Evolutionary conservation across 257 asterid genomes (phyloP).

Genomic region (Solanum chilense): DNA sequence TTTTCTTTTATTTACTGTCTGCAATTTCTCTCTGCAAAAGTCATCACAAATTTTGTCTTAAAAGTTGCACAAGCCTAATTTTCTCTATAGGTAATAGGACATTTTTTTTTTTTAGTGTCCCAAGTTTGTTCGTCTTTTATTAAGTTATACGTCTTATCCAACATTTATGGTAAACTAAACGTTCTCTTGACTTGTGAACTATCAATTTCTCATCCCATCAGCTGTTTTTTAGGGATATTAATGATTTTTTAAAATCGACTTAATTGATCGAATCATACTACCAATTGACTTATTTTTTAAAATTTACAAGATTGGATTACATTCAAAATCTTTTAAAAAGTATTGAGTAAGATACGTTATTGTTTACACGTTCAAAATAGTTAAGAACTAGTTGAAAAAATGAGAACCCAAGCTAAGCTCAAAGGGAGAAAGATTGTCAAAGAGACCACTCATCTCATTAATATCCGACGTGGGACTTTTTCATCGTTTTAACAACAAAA

Average conservation of each 20-base stretch:
- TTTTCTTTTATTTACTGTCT: neutral
- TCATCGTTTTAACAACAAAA: neutral
- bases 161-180: neutral
- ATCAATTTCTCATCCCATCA: neutral
- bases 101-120: neutral
- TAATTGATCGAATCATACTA: no score
- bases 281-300: no score
- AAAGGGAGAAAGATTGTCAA: no score
- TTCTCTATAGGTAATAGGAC: neutral
- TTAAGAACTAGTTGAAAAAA: no score
- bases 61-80: neutral
- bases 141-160: neutral
- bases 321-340: no score
- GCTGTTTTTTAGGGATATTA: no score
- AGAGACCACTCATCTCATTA: neutral
- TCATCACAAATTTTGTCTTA: neutral
- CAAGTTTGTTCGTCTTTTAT: neutral
- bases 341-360: no score
- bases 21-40: neutral
- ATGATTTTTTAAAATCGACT: no score
- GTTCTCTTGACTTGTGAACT: neutral
- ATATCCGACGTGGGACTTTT: neutral
- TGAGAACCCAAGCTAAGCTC: neutral
- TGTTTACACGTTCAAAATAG: no score
- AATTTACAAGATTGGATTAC: no score